phyloP scores from a whole-genome alignment of 2,329 filamentous ascomycete species.

The Colletotrichum orchidophilum region DNA sequence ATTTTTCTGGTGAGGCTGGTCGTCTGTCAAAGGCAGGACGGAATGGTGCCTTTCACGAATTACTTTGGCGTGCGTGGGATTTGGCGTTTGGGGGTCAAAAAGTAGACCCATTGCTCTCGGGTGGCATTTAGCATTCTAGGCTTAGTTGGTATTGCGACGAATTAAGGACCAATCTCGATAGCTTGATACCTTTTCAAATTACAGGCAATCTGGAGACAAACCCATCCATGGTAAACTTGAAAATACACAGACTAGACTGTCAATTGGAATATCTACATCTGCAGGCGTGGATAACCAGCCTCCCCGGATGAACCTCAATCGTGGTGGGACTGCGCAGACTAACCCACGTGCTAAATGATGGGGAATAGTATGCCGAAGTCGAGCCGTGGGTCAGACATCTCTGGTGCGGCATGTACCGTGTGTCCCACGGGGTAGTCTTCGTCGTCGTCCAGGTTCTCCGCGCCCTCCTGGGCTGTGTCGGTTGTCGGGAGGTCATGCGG shows the following conservation, averaged over 20 bases:
- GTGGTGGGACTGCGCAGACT: not conserved
- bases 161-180: not conserved
- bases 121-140: not conserved
- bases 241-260: not conserved
- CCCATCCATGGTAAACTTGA: not conserved
- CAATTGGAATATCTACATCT: not conserved
- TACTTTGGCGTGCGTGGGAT: not conserved
- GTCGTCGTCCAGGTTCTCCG: not conserved
- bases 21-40: not conserved
- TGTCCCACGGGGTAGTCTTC: not conserved
- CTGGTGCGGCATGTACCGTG: not conserved
- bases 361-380: not conserved
- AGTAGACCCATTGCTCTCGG: not conserved
- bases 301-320: not conserved
- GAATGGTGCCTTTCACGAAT: not conserved
- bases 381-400: not conserved
- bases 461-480: no score
- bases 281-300: not conserved
- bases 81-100: constrained; percentile 11
- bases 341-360: not conserved
- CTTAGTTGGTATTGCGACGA: not conserved
- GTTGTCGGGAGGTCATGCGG: constrained; percentile 2
- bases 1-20: not conserved
- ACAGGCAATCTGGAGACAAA: not conserved
- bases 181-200: not conserved